These are phyloP conservation scores for Fraxinus velutina DNA, from an alignment of 305 asterid genomes.

Conservation along the genomic window DNA sequence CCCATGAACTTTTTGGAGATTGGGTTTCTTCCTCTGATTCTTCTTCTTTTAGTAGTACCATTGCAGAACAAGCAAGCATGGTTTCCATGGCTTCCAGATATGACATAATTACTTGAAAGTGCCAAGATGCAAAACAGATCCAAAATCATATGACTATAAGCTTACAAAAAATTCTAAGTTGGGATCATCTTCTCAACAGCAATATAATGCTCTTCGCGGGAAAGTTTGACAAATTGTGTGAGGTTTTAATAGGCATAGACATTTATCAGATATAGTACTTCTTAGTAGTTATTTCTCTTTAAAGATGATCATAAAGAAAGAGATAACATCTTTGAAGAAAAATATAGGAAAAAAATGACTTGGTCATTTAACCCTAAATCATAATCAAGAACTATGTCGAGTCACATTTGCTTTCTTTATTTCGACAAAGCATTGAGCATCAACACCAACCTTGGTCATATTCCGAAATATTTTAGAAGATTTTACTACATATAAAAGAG, in stretches of 20 bases:
- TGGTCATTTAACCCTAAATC: not conserved
- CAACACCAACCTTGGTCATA: not conserved
- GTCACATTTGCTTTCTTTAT: not conserved
- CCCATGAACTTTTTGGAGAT: constrained; percentile 62
- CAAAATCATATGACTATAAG: not conserved
- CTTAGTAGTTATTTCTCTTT: constrained; percentile 8
- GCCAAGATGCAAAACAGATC: not conserved
- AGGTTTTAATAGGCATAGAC: not conserved
- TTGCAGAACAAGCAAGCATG: constrained; percentile 81
- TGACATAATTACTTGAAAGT: constrained; percentile 18
- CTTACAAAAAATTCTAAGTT: not conserved
- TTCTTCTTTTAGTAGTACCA: constrained; percentile 76
- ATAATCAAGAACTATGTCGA: not conserved
- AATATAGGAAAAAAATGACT: not conserved
- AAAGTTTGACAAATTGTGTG: not conserved
- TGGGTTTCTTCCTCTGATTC: constrained; percentile 48
- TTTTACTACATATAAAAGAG: not conserved
- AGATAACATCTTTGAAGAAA: not conserved
- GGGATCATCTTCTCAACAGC: constrained; percentile 14
- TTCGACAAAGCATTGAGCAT: not conserved
- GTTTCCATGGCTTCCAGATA: constrained; percentile 88
- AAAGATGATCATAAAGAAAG: not conserved
- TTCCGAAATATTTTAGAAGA: not conserved
- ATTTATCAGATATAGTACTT: not conserved
- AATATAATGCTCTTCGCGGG: not conserved